Conservation (phyloP, 345 rosid species). For the Mangifera indica region DNA sequence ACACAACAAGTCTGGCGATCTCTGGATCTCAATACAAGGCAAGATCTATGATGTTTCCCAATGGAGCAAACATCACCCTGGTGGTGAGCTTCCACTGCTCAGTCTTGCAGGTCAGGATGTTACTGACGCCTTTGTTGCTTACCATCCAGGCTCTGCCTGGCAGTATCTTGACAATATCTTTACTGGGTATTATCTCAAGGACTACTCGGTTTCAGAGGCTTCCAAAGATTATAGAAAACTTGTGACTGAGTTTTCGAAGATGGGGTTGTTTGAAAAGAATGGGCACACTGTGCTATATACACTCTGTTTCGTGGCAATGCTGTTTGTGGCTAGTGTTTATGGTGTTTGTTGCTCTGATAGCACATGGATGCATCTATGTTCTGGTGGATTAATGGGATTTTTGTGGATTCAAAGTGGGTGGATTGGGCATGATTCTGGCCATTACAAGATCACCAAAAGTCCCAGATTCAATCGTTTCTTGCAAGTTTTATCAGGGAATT, state of each 20-base stretch:
- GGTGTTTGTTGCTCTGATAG: conserved; percentile 38
- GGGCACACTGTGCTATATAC: conserved; percentile 28
- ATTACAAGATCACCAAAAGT: conserved; percentile 43
- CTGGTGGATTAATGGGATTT: conserved; percentile 42
- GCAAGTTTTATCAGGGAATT: conserved; percentile 65
- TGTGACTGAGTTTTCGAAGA: conserved; percentile 38
- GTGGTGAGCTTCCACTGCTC: conserved; percentile 40
- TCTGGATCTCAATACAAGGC: conserved; percentile 58
- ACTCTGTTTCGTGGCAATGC: conserved; percentile 24
- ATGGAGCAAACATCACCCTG: conserved; percentile 49
- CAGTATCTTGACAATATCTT: conserved; percentile 46
- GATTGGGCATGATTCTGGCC: conserved; percentile 81
- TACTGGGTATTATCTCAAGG: conserved; percentile 47
- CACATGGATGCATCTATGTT: conserved; percentile 34
- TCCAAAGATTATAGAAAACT: conserved; percentile 49
- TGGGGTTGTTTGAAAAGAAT: conserved; percentile 52
- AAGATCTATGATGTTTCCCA: conserved; percentile 51
- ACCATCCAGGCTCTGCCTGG: conserved; percentile 50
- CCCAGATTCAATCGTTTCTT: conserved; percentile 35
- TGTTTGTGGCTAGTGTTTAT: conserved; percentile 34
- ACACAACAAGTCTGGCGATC: conserved; percentile 45
- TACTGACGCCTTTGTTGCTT: conserved; percentile 58
- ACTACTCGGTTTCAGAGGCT: conserved; percentile 40
- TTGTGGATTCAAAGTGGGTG: conserved; percentile 71
- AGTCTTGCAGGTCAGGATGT: conserved; percentile 55